Conservation (phyloP, 805 yeast genomes). For the Starmerella sp. region DNA sequence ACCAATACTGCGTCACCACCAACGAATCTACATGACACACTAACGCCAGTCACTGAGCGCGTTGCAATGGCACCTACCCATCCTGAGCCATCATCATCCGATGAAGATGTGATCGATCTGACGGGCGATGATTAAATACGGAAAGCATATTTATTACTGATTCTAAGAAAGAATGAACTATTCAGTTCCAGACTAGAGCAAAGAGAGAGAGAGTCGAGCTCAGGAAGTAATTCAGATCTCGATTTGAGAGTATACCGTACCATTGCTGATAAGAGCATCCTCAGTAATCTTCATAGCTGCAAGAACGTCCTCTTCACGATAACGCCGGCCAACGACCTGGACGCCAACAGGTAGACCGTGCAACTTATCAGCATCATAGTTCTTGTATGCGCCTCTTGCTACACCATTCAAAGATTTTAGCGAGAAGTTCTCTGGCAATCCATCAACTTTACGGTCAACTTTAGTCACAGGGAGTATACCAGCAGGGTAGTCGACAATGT, state of each 20-base stretch:
- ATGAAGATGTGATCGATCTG: conserved; percentile 12
- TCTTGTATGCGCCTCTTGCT: conserved; percentile 36
- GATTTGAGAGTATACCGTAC: conserved; percentile 6
- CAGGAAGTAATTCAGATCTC: neutral
- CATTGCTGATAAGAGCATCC: conserved; percentile 21
- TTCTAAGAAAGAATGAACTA: neutral
- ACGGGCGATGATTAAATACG: conserved; percentile 5
- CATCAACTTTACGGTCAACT: conserved; percentile 35
- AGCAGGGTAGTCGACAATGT: conserved; percentile 45
- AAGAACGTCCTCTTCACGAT: conserved; percentile 46
- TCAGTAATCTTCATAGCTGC: conserved; percentile 37
- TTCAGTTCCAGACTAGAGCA: neutral
- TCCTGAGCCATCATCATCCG: neutral
- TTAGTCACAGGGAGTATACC: conserved; percentile 49
- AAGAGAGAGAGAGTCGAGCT: neutral
- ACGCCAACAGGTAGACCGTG: conserved; percentile 44
- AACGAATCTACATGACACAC: neutral
- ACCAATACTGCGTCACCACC: neutral
- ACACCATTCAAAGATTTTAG: conserved; percentile 29
- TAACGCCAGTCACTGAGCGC: neutral
- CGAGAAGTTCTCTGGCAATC: conserved; percentile 26
- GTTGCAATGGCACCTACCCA: neutral
- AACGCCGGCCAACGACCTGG: conserved; percentile 51
- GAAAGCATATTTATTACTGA: neutral
- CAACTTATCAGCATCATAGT: conserved; percentile 42